These are phyloP conservation scores for cucumber (Cucumis sativus) DNA, from an alignment of 306 rosid genomes.

Conservation along the genomic window DNA sequence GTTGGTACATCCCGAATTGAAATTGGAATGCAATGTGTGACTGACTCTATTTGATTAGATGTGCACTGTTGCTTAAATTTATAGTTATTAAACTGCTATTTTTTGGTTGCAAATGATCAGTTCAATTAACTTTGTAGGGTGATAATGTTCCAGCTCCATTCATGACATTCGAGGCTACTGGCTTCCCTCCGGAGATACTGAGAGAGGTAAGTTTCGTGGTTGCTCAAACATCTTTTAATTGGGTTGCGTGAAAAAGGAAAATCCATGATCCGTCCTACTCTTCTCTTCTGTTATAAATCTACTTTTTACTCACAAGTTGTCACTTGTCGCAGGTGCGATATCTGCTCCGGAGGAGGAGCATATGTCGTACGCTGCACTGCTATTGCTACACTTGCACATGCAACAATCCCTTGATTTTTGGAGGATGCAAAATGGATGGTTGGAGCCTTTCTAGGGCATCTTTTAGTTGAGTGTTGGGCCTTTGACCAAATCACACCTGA, in stretches of 20 bases:
- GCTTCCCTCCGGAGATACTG: conserved; percentile 92
- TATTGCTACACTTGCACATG: conserved; percentile 86
- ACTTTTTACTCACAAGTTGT: conserved; percentile 60
- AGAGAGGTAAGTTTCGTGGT: conserved; percentile 63
- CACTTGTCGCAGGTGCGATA: conserved; percentile 99
- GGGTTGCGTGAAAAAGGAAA: neutral
- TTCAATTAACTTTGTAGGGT: conserved; percentile 44
- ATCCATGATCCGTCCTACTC: conserved; percentile 6
- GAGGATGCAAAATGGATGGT: conserved; percentile 99
- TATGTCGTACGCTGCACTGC: conserved; percentile 99
- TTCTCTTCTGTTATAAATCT: conserved; percentile 13
- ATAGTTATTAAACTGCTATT: neutral
- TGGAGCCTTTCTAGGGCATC: conserved; percentile 97
- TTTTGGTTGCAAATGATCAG: conserved; percentile 2
- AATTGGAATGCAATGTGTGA: neutral
- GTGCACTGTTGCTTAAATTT: neutral
- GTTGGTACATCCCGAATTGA: neutral
- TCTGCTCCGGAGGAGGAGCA: conserved; percentile 99
- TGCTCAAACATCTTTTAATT: neutral
- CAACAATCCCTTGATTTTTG: conserved; percentile 93
- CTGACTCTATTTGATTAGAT: neutral
- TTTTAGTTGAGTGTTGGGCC: conserved; percentile 89
- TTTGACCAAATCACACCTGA: conserved; percentile 84
- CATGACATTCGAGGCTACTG: conserved; percentile 80
- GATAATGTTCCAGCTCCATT: conserved; percentile 92